These are phyloP conservation scores for Stagonosporopsis vannaccii DNA, from an alignment of 2,329 filamentous ascomycete species.

Conservation along the genomic window DNA sequence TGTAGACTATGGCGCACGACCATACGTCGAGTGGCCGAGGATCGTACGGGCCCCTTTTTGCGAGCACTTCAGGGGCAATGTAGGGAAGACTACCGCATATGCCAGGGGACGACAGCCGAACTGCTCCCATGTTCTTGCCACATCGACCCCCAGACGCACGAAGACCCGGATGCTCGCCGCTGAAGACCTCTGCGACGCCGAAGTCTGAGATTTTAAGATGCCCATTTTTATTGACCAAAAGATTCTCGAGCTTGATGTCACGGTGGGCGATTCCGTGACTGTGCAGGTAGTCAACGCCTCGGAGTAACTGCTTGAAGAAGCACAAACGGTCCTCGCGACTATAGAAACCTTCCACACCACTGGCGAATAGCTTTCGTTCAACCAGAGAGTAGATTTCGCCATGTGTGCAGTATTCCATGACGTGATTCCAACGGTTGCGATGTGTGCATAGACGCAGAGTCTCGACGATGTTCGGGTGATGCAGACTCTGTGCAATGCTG, in stretches of 20 bases:
- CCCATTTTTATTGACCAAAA: conserved; percentile 79
- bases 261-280: conserved; percentile 85
- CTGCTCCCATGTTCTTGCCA: conserved; percentile 73
- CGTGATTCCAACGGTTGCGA: conserved; percentile 81
- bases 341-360: conserved; percentile 62
- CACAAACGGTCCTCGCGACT: conserved; percentile 75
- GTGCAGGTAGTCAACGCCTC: conserved; percentile 84
- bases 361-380: conserved; percentile 62
- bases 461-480: conserved; percentile 87
- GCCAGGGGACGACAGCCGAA: conserved; percentile 77
- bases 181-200: conserved; percentile 86
- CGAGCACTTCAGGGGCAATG: conserved; percentile 84
- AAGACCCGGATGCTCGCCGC: conserved; percentile 79
- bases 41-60: conserved; percentile 72
- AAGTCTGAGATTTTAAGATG: conserved; percentile 93
- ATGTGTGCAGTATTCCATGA: conserved; percentile 89
- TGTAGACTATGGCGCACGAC: conserved; percentile 83
- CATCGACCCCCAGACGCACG: conserved; percentile 76
- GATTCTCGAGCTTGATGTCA: conserved; percentile 89
- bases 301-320: conserved; percentile 87
- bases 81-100: conserved; percentile 88
- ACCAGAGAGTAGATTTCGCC: conserved; percentile 82
- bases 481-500: conserved; percentile 82
- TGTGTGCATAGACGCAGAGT: conserved; percentile 78
- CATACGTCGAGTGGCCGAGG: conserved; percentile 84